Conservation (phyloP, 768 basidiomycete species). For the Chiua virens region DNA sequence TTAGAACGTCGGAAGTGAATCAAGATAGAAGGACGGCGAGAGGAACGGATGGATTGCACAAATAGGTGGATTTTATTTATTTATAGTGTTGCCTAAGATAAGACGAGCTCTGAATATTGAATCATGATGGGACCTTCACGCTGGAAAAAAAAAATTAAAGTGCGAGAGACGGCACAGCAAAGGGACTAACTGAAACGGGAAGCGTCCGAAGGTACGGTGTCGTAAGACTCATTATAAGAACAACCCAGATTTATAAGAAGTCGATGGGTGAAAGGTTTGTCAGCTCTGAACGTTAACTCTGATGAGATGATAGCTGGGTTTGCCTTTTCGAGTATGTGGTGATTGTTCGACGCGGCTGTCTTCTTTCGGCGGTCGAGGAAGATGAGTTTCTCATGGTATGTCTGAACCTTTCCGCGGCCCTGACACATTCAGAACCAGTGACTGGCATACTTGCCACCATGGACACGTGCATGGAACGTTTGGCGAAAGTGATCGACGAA, state of each 20-base stretch:
- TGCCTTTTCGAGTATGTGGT: not conserved
- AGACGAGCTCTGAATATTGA: not conserved
- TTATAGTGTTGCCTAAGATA: not conserved
- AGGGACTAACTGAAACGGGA: no score
- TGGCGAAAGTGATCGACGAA: not conserved
- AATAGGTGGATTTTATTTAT: not conserved
- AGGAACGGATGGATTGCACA: not conserved
- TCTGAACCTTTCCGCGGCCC: not conserved
- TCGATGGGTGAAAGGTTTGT: conserved; percentile 6
- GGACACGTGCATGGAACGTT: not conserved
- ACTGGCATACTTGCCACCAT: not conserved
- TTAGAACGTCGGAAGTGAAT: not conserved
- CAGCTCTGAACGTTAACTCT: conserved; percentile 15
- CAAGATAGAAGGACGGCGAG: not conserved
- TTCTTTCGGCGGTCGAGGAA: not conserved
- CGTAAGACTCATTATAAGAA: no score
- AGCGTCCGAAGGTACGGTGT: no score
- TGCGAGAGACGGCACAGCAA: not conserved
- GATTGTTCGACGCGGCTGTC: no score
- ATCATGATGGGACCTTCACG: not conserved
- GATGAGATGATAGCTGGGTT: not conserved
- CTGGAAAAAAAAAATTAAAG: not conserved
- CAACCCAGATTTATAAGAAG: no score
- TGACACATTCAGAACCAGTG: not conserved
- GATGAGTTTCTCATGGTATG: not conserved